Evolutionary conservation across 306 rosid genomes (phyloP), one percentile per base, ranked within the genome.

Genomic region (Trifolium pratense): DNA sequence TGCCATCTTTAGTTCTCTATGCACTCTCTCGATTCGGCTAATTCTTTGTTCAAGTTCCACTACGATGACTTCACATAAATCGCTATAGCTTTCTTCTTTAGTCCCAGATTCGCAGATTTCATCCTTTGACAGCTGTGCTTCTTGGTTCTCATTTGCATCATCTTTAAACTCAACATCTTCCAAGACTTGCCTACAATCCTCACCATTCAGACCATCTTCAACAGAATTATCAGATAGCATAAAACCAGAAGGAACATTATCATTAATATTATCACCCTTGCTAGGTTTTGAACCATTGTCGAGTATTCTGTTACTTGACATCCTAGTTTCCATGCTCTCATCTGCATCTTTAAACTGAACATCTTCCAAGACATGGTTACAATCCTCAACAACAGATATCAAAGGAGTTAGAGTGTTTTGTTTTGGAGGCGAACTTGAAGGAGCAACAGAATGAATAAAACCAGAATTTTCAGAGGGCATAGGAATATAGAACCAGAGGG

Each of bases 1-100:
- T 56, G 5, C 49, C 20, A 3, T 34, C 66, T 79, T 73, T 2
- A 43, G 43, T 23, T 17, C 23, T 73, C 32, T 23, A 7, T 5
- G 20, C 57, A 46, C 45, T 23, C 2, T 57, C 65, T 73, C 40
- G 0, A 73, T 57, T 16, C 57, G 68, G 25, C 62, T 56, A 15
- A 79, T 57, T 79, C 75, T 66, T 23, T 53, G 16, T 36, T 67
- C 56, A 66, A 79, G 74, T 13, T 65, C 46, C 40, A 3, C 20
- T 5, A 14, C 3, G 3, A 16, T 36, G 10, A 1, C 37, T 40
- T 60, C 78, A 20, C 17, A 53, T 65, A 14, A 25, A 78, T 4
- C 9, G 12, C 23, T 20, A 34, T 46, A 6, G 7, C 65, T 49
- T 66, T 46, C 79, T 34, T 9, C 39, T 57, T 58, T n/a, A 45